Base-by-base conservation (phyloP, 1,139 yeast genomes). In the Wickerhamomyces sp. region DNA sequence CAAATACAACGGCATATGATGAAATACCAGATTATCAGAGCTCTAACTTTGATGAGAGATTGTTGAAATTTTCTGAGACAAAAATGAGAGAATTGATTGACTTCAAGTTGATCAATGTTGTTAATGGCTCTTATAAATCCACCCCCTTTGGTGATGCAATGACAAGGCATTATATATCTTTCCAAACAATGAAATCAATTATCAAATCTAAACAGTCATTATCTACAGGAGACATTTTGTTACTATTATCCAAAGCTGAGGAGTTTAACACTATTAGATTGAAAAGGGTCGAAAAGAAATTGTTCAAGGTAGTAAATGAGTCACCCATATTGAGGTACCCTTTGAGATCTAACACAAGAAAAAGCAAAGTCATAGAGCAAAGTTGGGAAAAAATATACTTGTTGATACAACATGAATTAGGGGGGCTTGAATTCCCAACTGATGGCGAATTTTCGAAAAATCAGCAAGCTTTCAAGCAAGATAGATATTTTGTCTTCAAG, bases 391-490 rank as follows among this genome's bases (percentile, higher is more conserved):
- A 72, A 43, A 54, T 68, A 0, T 60, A 60, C 5, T 41, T 72
- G 9, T 34, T 72, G 6, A 55, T 72, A 12, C 78, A 74, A 42
- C 68, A 62, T 52, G 76, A 72, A 36, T 55, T 73, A 13, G 73
- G 78, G 5, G 74, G 74, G 0, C 38, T 68, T 7, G 76, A 70
- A 24, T 67, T 58, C 39, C 77, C 78, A 1, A 48, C 48, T 3
- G 67, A 62, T 38, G 61, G 54, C 7, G 75, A 70, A 1, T 62
- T 74, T 1, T 41, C 48, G 33, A 67, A 63, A 36, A 52, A 64
- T 14, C 67, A 63, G 28, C 60, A 64, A 29, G 52, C 66, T 4
- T 63, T 74, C 44, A 48, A 60, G 7, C 67, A 67, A 24, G 81
- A 75, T 37, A 71, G 68, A 39, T 40, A 60, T 16, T 49, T 56